These are phyloP conservation scores for Sugiyamaella xylanicola DNA, from an alignment of 1,139 yeast species.

Conservation along the genomic window DNA sequence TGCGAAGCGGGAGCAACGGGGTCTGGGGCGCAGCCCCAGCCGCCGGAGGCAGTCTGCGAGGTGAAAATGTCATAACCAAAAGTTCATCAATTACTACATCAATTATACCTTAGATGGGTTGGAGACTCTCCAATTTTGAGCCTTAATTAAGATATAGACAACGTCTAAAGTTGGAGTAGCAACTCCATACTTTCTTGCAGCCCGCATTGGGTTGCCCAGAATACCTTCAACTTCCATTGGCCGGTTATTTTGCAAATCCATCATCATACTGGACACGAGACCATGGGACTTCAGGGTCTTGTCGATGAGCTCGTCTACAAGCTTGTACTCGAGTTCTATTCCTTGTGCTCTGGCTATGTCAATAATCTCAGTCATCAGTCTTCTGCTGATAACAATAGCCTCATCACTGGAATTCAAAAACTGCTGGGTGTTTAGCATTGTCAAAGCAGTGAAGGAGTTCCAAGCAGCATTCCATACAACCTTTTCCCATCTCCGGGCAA, in stretches of 20 bases:
- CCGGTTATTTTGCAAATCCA: conserved; percentile 61
- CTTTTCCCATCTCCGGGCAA: conserved; percentile 58
- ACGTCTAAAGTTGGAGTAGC: conserved; percentile 55
- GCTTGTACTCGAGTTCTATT: conserved; percentile 47
- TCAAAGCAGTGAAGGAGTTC: conserved; percentile 57
- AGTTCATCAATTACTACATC: neutral
- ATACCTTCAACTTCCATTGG: conserved; percentile 65
- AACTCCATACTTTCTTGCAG: conserved; percentile 56
- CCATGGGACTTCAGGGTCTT: conserved; percentile 20
- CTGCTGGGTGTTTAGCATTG: conserved; percentile 55
- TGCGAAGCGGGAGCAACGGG: too few relatives aligned
- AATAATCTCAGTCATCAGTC: conserved; percentile 60
- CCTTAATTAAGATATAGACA: conserved; percentile 47
- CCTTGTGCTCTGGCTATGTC: conserved; percentile 59
- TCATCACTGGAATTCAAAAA: conserved; percentile 27
- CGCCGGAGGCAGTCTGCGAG: too few relatives aligned
- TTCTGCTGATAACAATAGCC: conserved; percentile 34
- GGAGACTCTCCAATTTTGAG: conserved; percentile 27
- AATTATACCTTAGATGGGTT: conserved; percentile 19
- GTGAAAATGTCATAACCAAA: too few relatives aligned
- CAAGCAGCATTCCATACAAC: conserved; percentile 64
- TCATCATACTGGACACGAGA: conserved; percentile 55
- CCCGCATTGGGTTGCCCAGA: conserved; percentile 61
- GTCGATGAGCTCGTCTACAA: conserved; percentile 51
- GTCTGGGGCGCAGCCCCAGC: too few relatives aligned